phyloP scores from a whole-genome alignment of 176 grass and related monocot genomes.

The Carex cristatella region DNA sequence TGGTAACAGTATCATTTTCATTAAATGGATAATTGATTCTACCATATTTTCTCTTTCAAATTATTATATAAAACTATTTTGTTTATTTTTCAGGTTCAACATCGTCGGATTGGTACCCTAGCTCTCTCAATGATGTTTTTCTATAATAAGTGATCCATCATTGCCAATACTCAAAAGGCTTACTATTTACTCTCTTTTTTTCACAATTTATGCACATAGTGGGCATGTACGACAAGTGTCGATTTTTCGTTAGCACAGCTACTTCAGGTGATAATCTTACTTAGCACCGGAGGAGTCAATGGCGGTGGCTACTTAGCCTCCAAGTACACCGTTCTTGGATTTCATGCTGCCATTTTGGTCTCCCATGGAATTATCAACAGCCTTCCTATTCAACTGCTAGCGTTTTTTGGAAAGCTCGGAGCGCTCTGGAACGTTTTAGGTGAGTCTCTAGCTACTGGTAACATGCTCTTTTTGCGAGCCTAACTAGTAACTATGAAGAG shows the following conservation, averaged over 20 bases:
- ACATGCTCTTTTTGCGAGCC: background rate
- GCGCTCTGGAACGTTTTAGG: constrained; percentile 41
- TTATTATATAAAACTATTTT: background rate
- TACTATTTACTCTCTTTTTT: background rate
- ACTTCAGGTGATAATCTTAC: constrained; percentile 42
- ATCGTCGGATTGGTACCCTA: constrained; percentile 41
- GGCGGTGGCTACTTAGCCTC: constrained; percentile 38
- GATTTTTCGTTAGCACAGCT: constrained; percentile 39
- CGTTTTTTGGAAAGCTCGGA: constrained; percentile 33
- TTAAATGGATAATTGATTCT: background rate
- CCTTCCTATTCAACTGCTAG: constrained; percentile 29
- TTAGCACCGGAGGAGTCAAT: constrained; percentile 36
- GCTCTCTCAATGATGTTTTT: background rate
- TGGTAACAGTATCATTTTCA: background rate
- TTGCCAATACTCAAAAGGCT: background rate
- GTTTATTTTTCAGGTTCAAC: constrained; percentile 43
- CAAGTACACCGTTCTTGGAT: constrained; percentile 33
- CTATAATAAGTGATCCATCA: background rate
- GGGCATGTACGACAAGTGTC: constrained; percentile 35
- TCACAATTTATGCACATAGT: constrained; percentile 4
- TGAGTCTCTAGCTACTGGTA: background rate
- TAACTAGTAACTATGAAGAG: too few relatives aligned
- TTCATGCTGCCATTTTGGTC: constrained; percentile 30
- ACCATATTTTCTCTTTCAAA: background rate
- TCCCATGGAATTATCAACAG: constrained; percentile 41